A percentile compares a stretch with the other conserved stretches of the same genome.
Evolutionary conservation across 1,139 yeast species (phyloP).

Genomic region (Geotrichum aggregatum): DNA sequence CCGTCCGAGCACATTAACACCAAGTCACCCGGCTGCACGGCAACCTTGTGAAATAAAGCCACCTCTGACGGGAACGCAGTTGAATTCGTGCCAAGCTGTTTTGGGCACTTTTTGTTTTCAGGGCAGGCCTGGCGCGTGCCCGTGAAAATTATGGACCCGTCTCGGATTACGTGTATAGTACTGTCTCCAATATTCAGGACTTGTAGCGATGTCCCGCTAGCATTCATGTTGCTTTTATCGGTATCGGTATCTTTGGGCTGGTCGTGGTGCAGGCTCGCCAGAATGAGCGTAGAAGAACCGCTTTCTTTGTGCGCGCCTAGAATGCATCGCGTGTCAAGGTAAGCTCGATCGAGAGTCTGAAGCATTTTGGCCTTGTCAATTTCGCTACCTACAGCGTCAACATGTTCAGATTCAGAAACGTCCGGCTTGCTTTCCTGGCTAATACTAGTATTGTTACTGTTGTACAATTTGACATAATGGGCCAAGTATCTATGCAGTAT

Average conservation of each 20-base stretch:
- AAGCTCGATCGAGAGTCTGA: slow-evolving; percentile 50
- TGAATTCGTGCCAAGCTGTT: slow-evolving; percentile 20
- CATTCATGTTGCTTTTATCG: too few relatives aligned
- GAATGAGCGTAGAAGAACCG: slow-evolving; percentile 53
- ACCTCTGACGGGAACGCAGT: neutral
- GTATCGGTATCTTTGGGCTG: slow-evolving; percentile 40
- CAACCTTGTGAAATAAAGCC: neutral
- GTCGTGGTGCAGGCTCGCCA: slow-evolving; percentile 50
- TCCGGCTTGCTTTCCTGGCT: too few relatives aligned
- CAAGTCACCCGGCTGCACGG: slow-evolving; percentile 55
- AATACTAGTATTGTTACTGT: neutral
- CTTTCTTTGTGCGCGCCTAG: slow-evolving; percentile 50
- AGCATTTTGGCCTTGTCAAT: slow-evolving; percentile 1
- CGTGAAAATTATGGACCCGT: slow-evolving; percentile 44
- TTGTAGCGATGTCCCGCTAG: too few relatives aligned
- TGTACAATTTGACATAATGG: slow-evolving; percentile 13
- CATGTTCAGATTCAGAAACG: too few relatives aligned
- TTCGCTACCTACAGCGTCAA: neutral
- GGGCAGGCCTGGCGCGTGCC: neutral
- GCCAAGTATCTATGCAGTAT: slow-evolving; percentile 47
- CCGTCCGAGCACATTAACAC: slow-evolving; percentile 91
- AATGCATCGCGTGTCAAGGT: slow-evolving; percentile 49
- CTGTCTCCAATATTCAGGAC: slow-evolving; percentile 57
- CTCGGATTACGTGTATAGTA: slow-evolving; percentile 48
- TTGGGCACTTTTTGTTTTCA: slow-evolving; percentile 11